Conservation (phyloP, 805 yeast genomes). For the Kodamaea sagamina region DNA sequence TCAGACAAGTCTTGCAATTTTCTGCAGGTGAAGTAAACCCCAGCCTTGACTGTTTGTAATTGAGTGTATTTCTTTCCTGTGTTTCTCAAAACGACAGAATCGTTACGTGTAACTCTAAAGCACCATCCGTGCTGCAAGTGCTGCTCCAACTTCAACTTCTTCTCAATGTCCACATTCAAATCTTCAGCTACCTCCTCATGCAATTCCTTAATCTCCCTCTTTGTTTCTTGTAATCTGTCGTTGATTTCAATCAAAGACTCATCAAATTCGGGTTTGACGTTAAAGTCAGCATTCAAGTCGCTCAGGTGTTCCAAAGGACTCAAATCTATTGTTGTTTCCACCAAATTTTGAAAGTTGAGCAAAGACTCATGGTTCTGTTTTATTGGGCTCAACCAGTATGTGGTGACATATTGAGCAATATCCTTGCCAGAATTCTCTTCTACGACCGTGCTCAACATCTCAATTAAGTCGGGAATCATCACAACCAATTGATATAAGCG, state of each 20-base stretch:
- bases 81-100: conserved; percentile 75
- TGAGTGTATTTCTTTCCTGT: conserved; percentile 63
- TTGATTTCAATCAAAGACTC: conserved; percentile 67
- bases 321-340: conserved; percentile 89
- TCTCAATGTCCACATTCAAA: conserved; percentile 77
- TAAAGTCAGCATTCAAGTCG: conserved; percentile 62
- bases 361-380: conserved; percentile 51
- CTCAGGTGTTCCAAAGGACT: conserved; percentile 67
- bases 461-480: conserved; percentile 67
- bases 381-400: conserved; percentile 62
- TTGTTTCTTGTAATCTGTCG: conserved; percentile 54
- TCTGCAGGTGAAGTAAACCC: conserved; percentile 84
- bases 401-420: conserved; percentile 40
- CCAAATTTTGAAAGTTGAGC: conserved; percentile 73
- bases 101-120: conserved; percentile 86
- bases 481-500: conserved; percentile 79
- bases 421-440: conserved; percentile 33
- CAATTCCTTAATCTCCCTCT: conserved; percentile 54
- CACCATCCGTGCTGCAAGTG: conserved; percentile 94
- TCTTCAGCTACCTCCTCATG: conserved; percentile 73
- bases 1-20: conserved; percentile 60
- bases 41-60: conserved; percentile 90
- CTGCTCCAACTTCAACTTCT: conserved; percentile 84
- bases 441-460: conserved; percentile 48
- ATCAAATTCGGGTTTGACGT: conserved; percentile 88